Evolutionary conservation across 805 yeast genomes (phyloP).

Genomic region (Metschnikowia noctiluminum): DNA sequence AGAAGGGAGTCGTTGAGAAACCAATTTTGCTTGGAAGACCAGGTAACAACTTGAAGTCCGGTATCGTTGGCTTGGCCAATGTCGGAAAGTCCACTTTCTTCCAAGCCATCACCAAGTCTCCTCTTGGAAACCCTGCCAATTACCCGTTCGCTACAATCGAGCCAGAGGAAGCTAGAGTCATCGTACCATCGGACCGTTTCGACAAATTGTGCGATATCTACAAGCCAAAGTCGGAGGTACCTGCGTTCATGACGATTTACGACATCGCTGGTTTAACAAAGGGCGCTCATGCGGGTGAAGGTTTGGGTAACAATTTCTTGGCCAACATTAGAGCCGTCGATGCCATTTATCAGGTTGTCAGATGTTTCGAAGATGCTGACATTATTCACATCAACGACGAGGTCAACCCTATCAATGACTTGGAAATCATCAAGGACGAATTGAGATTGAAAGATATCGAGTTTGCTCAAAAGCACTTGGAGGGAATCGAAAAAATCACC

Average conservation of each 20-base stretch:
- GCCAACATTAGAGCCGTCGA: constrained; percentile 69
- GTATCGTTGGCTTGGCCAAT: constrained; percentile 39
- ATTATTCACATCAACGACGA: constrained; percentile 92
- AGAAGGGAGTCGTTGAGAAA: constrained; percentile 59
- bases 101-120: constrained; percentile 24
- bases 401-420: constrained; percentile 86
- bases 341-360: constrained; percentile 65
- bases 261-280: constrained; percentile 51
- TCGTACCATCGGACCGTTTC: constrained; percentile 23
- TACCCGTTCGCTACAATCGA: constrained; percentile 76
- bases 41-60: constrained; percentile 37
- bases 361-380: constrained; percentile 85
- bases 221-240: constrained; percentile 40
- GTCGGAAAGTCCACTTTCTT: constrained; percentile 23
- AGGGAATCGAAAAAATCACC: constrained; percentile 72
- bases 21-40: constrained; percentile 60
- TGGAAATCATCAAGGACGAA: constrained; percentile 87
- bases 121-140: constrained; percentile 33
- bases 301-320: constrained; percentile 71
- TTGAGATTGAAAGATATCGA: constrained; percentile 95
- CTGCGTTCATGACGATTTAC: constrained; percentile 21
- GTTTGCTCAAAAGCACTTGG: constrained; percentile 80
- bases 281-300: constrained; percentile 59
- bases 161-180: constrained; percentile 51
- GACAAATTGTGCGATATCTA: constrained; percentile 40